Conservation (phyloP, 306 rosid genomes). For the Cicer chorassanicum region DNA sequence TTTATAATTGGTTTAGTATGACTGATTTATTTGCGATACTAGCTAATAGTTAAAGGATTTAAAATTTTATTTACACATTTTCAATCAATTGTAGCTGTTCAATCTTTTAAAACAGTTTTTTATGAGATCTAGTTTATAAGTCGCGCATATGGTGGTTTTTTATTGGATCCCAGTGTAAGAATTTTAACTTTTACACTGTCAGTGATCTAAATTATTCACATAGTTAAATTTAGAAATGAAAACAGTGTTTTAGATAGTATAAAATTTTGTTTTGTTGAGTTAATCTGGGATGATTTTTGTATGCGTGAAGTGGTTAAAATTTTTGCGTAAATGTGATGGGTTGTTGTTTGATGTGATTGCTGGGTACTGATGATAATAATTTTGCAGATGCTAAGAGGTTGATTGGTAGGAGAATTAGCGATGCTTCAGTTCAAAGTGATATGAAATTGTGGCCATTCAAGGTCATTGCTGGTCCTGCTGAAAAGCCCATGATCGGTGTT, state of each 20-base stretch:
- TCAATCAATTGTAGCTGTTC: too few relatives aligned
- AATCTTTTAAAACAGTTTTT: too few relatives aligned
- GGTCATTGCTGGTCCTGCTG: slow-evolving; percentile 58
- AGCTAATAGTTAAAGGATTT: too few relatives aligned
- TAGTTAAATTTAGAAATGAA: neutral
- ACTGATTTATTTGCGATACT: neutral
- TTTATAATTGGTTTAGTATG: neutral
- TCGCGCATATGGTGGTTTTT: too few relatives aligned
- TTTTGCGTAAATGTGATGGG: neutral
- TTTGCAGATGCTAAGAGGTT: slow-evolving; percentile 76
- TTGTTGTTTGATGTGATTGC: neutral
- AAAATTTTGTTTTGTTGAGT: neutral
- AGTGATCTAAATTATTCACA: too few relatives aligned
- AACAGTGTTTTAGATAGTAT: neutral
- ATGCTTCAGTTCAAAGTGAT: slow-evolving; percentile 74
- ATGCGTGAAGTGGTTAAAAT: neutral
- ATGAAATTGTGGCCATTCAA: slow-evolving; percentile 82
- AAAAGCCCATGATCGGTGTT: slow-evolving; percentile 71
- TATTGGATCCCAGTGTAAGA: too few relatives aligned
- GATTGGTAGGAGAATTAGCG: slow-evolving; percentile 76
- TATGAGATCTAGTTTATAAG: too few relatives aligned
- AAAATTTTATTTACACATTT: too few relatives aligned
- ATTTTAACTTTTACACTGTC: too few relatives aligned
- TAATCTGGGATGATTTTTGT: neutral
- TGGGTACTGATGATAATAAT: slow-evolving; percentile 4